Conservation (phyloP, 2,329 filamentous ascomycete genomes). For the Fusarium humuli region DNA sequence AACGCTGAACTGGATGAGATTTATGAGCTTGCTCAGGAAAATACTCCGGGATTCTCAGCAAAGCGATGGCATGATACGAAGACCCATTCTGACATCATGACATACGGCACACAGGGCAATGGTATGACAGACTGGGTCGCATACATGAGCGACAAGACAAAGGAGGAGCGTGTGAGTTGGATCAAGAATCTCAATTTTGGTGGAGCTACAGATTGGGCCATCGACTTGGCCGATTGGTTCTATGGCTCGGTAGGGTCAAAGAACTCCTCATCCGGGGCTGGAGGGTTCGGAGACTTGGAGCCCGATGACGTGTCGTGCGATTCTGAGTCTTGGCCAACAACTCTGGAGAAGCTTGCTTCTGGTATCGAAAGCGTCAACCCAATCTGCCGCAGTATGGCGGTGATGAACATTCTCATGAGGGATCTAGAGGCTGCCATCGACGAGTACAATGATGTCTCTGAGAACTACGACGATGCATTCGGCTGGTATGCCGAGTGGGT, state of each 20-base stretch:
- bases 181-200: conserved; percentile 39
- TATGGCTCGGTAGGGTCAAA: too few relatives aligned
- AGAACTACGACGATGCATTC: neutral
- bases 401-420: neutral
- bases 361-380: neutral
- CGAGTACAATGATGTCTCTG: neutral
- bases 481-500: conserved; percentile 1
- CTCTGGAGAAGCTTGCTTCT: neutral
- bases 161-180: conserved; percentile 17
- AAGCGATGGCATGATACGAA: conserved; percentile 3
- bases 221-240: conserved; percentile 18
- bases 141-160: conserved; percentile 42
- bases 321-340: neutral
- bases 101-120: conserved; percentile 30
- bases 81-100: conserved; percentile 33
- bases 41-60: neutral
- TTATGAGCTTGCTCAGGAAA: too few relatives aligned
- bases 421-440: neutral
- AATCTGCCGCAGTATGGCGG: neutral
- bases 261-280: too few relatives aligned
- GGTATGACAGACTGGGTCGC: conserved; percentile 36
- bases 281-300: neutral
- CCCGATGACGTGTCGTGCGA: neutral
- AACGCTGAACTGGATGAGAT: too few relatives aligned
- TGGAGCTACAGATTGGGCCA: conserved; percentile 44